A percentile compares a stretch with the other conserved stretches of the same genome.
These are phyloP conservation scores for Rhodotorula mucilaginosa DNA, from an alignment of 1,284 basidiomycete genomes.

Conservation along the genomic window DNA sequence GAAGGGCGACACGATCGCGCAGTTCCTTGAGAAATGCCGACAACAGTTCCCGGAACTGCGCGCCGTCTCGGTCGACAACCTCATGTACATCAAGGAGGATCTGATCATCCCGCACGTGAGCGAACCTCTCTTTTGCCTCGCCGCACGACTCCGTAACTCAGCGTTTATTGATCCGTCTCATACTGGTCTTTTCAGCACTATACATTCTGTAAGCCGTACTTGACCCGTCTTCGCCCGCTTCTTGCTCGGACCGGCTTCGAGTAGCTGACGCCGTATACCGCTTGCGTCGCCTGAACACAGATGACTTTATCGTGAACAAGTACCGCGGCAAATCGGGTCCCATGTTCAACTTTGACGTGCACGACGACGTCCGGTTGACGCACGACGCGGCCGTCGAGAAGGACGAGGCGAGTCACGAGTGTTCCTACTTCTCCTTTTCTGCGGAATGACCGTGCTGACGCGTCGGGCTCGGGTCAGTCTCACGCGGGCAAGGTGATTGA, in stretches of 20 bases:
- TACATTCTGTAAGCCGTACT: conserved; percentile 64
- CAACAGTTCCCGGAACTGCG: conserved; percentile 88
- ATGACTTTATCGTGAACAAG: conserved; percentile 92
- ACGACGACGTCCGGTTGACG: conserved; percentile 94
- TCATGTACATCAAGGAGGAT: conserved; percentile 95
- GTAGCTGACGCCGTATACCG: not conserved
- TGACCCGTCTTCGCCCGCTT: not conserved
- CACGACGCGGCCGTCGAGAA: conserved; percentile 94
- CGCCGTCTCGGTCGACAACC: conserved; percentile 84
- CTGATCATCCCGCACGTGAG: conserved; percentile 87
- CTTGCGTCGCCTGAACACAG: not conserved
- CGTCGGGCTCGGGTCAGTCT: conserved; percentile 53
- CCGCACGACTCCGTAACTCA: too few relatives aligned
- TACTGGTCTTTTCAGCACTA: conserved; percentile 64
- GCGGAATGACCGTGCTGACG: not conserved
- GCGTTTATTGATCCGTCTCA: too few relatives aligned
- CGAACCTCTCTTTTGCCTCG: conserved; percentile 9
- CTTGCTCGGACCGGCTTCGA: too few relatives aligned
- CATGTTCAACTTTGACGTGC: conserved; percentile 97
- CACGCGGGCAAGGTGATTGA: conserved; percentile 99
- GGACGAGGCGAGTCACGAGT: conserved; percentile 62
- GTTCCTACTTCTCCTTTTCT: not conserved
- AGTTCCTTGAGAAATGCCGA: conserved; percentile 88
- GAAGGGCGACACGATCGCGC: conserved; percentile 90
- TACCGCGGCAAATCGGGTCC: conserved; percentile 97